These are phyloP conservation scores for Hyaloperonospora brassicae DNA, from an alignment of 352 stramenopile species.

Conservation along the genomic window DNA sequence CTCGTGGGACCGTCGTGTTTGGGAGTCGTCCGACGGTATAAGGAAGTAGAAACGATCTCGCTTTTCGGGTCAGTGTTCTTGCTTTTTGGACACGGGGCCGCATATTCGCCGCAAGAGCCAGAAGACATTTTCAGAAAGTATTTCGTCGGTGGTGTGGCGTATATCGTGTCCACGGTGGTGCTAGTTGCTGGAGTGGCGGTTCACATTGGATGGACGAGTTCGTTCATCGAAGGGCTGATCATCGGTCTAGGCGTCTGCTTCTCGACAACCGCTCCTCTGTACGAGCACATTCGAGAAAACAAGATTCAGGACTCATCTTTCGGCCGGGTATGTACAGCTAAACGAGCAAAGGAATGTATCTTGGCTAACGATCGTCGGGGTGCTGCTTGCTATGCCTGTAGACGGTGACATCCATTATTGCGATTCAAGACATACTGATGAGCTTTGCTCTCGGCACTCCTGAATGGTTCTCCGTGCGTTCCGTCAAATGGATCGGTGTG, in stretches of 20 bases:
- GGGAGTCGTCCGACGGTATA: slow-evolving; percentile 79
- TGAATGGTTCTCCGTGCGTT: slow-evolving; percentile 78
- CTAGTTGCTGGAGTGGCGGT: slow-evolving; percentile 61
- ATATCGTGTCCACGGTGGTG: slow-evolving; percentile 63
- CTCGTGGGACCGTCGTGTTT: slow-evolving; percentile 86
- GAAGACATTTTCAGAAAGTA: slow-evolving; percentile 69
- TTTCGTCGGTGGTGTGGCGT: slow-evolving; percentile 60
- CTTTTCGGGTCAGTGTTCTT: slow-evolving; percentile 92
- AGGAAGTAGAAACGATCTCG: slow-evolving; percentile 89
- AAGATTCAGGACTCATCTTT: slow-evolving; percentile 78
- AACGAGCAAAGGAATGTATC: neutral
- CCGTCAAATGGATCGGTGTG: slow-evolving; percentile 60
- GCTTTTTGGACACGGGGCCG: slow-evolving; percentile 84
- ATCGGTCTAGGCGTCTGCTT: slow-evolving; percentile 76
- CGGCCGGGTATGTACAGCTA: slow-evolving; percentile 41
- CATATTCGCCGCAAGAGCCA: slow-evolving; percentile 57
- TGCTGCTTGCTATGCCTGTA: slow-evolving; percentile 16
- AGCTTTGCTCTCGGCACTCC: slow-evolving; percentile 78
- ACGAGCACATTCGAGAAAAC: slow-evolving; percentile 74
- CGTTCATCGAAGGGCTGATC: slow-evolving; percentile 67
- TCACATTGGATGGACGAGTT: slow-evolving; percentile 70
- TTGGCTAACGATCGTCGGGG: slow-evolving; percentile 4
- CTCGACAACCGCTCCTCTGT: slow-evolving; percentile 73
- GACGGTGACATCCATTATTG: slow-evolving; percentile 81
- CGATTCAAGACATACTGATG: slow-evolving; percentile 79